phyloP scores from a whole-genome alignment of 208 protist species.

The Crithidia brevicula region DNA sequence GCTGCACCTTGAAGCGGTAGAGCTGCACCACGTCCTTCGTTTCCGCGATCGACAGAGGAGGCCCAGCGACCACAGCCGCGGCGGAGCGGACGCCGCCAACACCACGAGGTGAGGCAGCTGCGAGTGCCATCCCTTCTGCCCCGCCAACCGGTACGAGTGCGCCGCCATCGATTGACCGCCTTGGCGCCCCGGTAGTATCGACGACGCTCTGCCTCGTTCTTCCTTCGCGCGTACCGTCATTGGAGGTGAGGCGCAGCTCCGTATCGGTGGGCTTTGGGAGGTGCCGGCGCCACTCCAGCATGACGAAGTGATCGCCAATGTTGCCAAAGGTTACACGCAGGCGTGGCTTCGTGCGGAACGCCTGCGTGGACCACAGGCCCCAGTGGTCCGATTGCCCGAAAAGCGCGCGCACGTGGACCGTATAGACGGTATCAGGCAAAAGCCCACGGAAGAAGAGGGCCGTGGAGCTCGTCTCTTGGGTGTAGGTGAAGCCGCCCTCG shows the following conservation, averaged over 20 bases:
- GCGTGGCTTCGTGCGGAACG: constrained; percentile 84
- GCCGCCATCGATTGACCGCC: constrained; percentile 3
- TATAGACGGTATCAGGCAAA: constrained; percentile 87
- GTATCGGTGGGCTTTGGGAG: constrained; percentile 51
- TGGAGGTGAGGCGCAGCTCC: constrained; percentile 14
- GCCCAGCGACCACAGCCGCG: neutral
- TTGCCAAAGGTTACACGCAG: constrained; percentile 89
- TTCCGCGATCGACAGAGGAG: constrained; percentile 44
- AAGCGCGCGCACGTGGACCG: constrained; percentile 77
- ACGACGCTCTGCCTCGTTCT: neutral
- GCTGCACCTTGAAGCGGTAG: constrained; percentile 88
- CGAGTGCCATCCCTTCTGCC: neutral
- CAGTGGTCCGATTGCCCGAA: constrained; percentile 79
- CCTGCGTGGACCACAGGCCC: constrained; percentile 84
- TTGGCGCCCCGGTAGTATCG: too few relatives aligned
- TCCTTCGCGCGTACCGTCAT: neutral
- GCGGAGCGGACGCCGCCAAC: neutral
- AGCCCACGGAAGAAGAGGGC: constrained; percentile 89
- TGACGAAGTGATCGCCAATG: constrained; percentile 93
- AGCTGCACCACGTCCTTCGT: constrained; percentile 83
- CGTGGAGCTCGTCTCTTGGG: constrained; percentile 70
- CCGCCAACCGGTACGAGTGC: constrained; percentile 14
- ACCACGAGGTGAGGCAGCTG: neutral
- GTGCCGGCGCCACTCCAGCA: constrained; percentile 91
- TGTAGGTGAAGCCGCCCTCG: constrained; percentile 79